phyloP scores from a whole-genome alignment of 2,329 filamentous ascomycete species.

The Fusarium equiseti region DNA sequence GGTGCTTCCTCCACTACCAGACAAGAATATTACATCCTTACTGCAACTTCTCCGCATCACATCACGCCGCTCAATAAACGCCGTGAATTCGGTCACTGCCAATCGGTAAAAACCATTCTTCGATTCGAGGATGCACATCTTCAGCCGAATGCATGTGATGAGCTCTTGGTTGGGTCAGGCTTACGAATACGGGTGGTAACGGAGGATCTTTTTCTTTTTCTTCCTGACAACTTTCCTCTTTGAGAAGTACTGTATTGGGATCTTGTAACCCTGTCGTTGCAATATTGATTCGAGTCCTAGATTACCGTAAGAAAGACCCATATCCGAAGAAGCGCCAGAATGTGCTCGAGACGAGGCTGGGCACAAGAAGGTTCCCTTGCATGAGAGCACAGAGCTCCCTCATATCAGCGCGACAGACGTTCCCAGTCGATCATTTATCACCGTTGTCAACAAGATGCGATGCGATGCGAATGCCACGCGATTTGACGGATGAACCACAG shows the following conservation, averaged over 20 bases:
- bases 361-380: slow-evolving; percentile 23
- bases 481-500: slow-evolving; percentile 22
- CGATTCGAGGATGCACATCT: slow-evolving; percentile 20
- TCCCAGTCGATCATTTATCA: slow-evolving; percentile 22
- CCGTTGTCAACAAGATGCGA: slow-evolving; percentile 24
- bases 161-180: slow-evolving; percentile 16
- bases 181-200: slow-evolving; percentile 35
- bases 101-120: slow-evolving; percentile 24
- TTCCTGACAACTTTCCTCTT: slow-evolving; percentile 32
- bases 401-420: slow-evolving; percentile 10
- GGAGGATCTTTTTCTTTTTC: slow-evolving; percentile 20
- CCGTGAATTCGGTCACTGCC: slow-evolving; percentile 32
- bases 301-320: slow-evolving; percentile 1
- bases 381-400: slow-evolving; percentile 37
- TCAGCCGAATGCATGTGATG: slow-evolving; percentile 28
- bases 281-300: slow-evolving; percentile 15
- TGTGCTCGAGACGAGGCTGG: slow-evolving; percentile 16
- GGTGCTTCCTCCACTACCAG: slow-evolving; percentile 22
- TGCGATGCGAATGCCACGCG: slow-evolving; percentile 23
- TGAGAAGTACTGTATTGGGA: slow-evolving; percentile 13
- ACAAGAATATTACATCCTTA: slow-evolving; percentile 15
- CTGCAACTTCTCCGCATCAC: slow-evolving; percentile 34
- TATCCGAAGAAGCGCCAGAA: slow-evolving; percentile 1
- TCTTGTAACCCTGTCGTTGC: slow-evolving; percentile 25
- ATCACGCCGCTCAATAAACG: slow-evolving; percentile 31